Base-by-base conservation (phyloP, 768 basidiomycete genomes). In the Tubosaeta brunneosetosa region DNA sequence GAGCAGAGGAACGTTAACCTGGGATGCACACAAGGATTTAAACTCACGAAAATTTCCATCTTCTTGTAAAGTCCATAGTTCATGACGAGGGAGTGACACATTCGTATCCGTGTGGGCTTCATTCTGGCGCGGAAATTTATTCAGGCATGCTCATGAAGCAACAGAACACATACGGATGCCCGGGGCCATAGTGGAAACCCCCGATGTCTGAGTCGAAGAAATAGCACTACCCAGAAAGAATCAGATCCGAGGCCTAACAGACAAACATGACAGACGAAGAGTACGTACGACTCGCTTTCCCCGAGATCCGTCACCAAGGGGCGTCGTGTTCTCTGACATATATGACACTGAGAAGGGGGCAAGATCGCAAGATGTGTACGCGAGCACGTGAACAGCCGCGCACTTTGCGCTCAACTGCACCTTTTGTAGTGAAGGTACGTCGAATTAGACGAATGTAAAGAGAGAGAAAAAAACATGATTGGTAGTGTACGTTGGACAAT, bases 161-260 rank as follows among this genome's bases (percentile, higher is more conserved):
- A 49, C n/a, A 17, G 40, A 43, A 31, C 40, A 65, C 83, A 62
- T 71, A 91, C 86, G 94, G 92, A 69, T 97, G 94, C 6, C 93
- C 94, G 52, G 88, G 92, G n/a, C 94, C 94, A 85, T 97, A 94
- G 70, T 98, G 97, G 68, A 97, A 99, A 47, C 97, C 95, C 22
- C 97, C 95, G 70, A 99, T 94, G 68, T 99, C 95, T 31, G 94
- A 95, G 72, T 99, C 95, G 75, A 94, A 99, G 78, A 99, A 99
- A 77, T 99, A 99, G 68, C 95, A 98, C 90, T 97, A 50, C 38
- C 52, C 17, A 22, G 36, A 44, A 40, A 44, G 32, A 48, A 47
- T 36, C 19, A 44, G 6, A 37, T 32, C 32, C 38, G 47, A 56
- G 50, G 44, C 27, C 55, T 43, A 53, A 55, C 29, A 22, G 51